These are phyloP conservation scores for Pachysandra terminalis DNA, from an alignment of 164 flowering plant genomes.

Conservation along the genomic window DNA sequence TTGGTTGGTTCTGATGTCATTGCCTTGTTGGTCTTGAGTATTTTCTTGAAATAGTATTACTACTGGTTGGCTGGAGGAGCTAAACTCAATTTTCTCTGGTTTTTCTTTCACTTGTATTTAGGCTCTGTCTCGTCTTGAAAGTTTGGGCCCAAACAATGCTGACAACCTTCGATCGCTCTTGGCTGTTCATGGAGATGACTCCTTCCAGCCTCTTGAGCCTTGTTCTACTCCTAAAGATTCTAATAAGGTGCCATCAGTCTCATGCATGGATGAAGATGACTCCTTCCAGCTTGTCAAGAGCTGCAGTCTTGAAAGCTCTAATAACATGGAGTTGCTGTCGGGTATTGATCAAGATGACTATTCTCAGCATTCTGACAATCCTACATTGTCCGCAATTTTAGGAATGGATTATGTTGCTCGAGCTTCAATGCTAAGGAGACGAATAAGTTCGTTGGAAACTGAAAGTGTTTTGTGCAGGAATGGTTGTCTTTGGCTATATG, in stretches of 20 bases:
- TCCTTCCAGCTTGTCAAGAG: conserved; percentile 1
- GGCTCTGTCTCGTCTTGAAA: conserved; percentile 35
- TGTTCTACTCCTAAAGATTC: neutral
- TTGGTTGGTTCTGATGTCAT: too few relatives aligned
- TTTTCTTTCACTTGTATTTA: conserved; percentile 13
- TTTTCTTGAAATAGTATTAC: too few relatives aligned
- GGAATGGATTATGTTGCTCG: conserved; percentile 65
- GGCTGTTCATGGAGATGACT: conserved; percentile 3
- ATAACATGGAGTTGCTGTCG: neutral
- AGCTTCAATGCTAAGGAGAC: conserved; percentile 49
- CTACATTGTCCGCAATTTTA: conserved; percentile 47
- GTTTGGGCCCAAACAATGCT: conserved; percentile 5
- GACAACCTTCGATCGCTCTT: neutral
- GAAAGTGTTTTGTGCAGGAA: conserved; percentile 29
- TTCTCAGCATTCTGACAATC: too few relatives aligned
- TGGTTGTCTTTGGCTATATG: conserved; percentile 67
- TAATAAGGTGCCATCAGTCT: neutral
- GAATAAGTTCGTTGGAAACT: conserved; percentile 38
- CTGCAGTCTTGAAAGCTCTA: neutral
- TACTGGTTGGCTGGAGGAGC: too few relatives aligned
- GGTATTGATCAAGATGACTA: neutral
- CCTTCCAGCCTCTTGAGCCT: conserved; percentile 14
- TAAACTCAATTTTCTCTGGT: neutral
- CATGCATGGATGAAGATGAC: neutral
- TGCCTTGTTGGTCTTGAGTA: too few relatives aligned